Conservation (phyloP, 495 filamentous ascomycete genomes). For the Parachaetomium inaequale region DNA sequence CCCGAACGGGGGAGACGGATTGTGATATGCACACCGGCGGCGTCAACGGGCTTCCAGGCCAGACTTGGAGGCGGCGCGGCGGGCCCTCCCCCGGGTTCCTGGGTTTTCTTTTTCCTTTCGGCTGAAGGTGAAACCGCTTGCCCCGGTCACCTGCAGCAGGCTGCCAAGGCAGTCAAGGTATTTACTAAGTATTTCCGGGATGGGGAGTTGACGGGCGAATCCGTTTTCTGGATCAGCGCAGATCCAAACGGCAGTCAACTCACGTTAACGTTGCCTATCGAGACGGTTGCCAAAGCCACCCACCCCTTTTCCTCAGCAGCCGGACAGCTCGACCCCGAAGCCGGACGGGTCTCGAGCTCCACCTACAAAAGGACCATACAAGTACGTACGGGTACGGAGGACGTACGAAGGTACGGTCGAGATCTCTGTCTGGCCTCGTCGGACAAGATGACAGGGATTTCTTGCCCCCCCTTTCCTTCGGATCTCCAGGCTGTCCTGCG, state of each 20-base stretch:
- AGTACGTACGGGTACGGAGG: no score
- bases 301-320: no score
- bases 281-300: no score
- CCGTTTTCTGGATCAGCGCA: neutral
- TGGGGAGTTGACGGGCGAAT: neutral
- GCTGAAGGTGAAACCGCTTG: constrained; percentile 5
- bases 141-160: constrained; percentile 1
- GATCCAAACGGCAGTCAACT: no score
- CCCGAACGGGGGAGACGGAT: neutral
- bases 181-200: neutral
- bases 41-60: neutral
- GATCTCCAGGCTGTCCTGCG: neutral
- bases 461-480: neutral
- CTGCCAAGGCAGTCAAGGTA: neutral
- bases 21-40: neutral
- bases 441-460: neutral
- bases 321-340: no score
- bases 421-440: neutral
- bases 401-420: no score
- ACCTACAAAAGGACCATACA: no score
- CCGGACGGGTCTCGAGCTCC: no score
- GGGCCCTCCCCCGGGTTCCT: neutral
- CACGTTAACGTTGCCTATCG: no score
- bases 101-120: constrained; percentile 3
- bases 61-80: no score